Percentiles rank a stretch among this genome's conserved stretches.
These are phyloP conservation scores for Stephanodiscus triporus DNA, from an alignment of 108 stramenopile species.

Conservation along the genomic window DNA sequence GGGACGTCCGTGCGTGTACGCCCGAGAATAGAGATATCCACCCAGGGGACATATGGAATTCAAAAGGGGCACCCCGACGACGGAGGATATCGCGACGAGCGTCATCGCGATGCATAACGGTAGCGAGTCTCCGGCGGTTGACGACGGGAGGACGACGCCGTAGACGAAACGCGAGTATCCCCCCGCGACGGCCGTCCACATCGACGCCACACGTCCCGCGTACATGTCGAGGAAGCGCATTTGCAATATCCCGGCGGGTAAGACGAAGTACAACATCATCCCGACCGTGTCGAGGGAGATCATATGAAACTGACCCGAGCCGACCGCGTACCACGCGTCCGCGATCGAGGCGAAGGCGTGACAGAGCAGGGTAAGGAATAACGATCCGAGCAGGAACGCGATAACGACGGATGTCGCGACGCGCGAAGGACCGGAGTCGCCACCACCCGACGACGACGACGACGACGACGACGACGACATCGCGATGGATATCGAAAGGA, in stretches of 20 bases:
- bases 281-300: conserved; percentile 44
- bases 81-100: conserved; percentile 20
- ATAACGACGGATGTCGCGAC: not conserved
- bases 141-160: not conserved
- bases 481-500: conserved; percentile 12
- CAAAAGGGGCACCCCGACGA: conserved; percentile 34
- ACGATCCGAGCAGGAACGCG: conserved; percentile 29
- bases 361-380: conserved; percentile 13
- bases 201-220: conserved; percentile 15
- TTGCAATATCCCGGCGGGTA: conserved; percentile 23
- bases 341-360: conserved; percentile 27
- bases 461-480: not conserved
- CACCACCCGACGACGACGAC: not conserved
- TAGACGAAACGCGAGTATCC: not conserved
- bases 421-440: too few species aligned
- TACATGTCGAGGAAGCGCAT: conserved; percentile 41
- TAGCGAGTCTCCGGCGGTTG: not conserved
- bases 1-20: conserved; percentile 48
- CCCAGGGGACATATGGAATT: conserved; percentile 51
- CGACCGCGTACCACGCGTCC: conserved; percentile 52
- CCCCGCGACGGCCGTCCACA: not conserved
- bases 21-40: conserved; percentile 43
- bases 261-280: conserved; percentile 44
- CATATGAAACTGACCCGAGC: conserved; percentile 57
- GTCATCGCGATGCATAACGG: conserved; percentile 17